Percentiles rank a stretch among this genome's conserved stretches.
These are phyloP conservation scores for Aspergillus ostianus DNA, from an alignment of 495 filamentous ascomycete genomes.

Conservation along the genomic window DNA sequence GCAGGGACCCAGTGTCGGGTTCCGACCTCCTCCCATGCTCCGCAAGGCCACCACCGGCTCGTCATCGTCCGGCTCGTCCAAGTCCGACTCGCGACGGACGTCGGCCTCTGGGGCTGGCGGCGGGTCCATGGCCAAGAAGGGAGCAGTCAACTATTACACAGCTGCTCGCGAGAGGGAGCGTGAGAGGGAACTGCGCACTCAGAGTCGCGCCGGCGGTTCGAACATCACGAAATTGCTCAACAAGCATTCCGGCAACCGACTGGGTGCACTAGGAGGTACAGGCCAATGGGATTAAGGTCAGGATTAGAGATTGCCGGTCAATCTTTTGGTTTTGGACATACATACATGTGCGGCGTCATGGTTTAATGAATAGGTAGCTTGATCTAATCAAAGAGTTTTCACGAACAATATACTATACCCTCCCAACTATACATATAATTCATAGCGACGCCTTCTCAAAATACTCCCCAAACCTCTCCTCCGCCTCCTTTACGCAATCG, in stretches of 20 bases:
- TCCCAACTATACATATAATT: background rate
- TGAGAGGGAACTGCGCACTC: conserved; percentile 54
- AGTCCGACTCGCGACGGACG: conserved; percentile 31
- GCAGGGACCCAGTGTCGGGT: conserved; percentile 43
- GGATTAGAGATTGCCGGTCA: conserved; percentile 22
- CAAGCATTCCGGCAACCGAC: conserved; percentile 34
- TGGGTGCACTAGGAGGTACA: conserved; percentile 32
- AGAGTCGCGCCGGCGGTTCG: conserved; percentile 41
- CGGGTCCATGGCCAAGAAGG: conserved; percentile 64
- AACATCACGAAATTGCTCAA: conserved; percentile 38
- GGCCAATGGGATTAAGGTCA: conserved; percentile 39
- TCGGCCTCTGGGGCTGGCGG: conserved; percentile 39
- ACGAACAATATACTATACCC: background rate
- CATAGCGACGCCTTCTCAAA: conserved; percentile 37
- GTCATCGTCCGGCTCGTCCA: conserved; percentile 37
- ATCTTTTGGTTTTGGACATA: background rate
- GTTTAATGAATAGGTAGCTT: background rate
- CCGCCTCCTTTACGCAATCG: conserved; percentile 61
- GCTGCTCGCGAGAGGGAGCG: conserved; percentile 70
- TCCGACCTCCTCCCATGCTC: conserved; percentile 76
- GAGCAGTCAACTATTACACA: conserved; percentile 77
- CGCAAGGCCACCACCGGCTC: conserved; percentile 70
- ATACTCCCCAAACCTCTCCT: conserved; percentile 59
- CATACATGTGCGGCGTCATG: too few relatives aligned
- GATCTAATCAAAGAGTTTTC: background rate